Evolutionary conservation across 129 eudicot genomes (phyloP).

Genomic region (Saussurea involucrata): DNA sequence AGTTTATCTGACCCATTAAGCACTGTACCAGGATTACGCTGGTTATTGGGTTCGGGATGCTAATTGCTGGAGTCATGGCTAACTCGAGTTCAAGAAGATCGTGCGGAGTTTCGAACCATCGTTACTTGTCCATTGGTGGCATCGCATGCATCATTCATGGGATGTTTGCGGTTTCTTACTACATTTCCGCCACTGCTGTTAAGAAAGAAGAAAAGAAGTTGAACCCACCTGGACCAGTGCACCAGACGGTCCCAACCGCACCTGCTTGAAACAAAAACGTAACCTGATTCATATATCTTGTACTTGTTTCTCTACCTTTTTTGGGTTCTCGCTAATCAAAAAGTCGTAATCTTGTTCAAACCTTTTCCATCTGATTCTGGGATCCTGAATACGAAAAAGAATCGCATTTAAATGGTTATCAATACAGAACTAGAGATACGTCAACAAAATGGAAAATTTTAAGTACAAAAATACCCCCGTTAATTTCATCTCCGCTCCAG

Average conservation of each 20-base stretch:
- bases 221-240: conserved; percentile 26
- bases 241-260: conserved; percentile 29
- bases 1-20: neutral
- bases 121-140: conserved; percentile 74
- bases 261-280: conserved; percentile 18
- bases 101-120: conserved; percentile 75
- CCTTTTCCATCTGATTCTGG: conserved; percentile 11
- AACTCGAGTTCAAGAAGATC: conserved; percentile 61
- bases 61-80: conserved; percentile 60
- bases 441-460: neutral
- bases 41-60: conserved; percentile 64
- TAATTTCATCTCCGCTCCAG: neutral
- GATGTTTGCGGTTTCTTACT: conserved; percentile 72
- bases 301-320: conserved; percentile 4
- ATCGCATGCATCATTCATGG: conserved; percentile 83
- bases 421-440: neutral
- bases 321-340: neutral
- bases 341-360: conserved; percentile 6
- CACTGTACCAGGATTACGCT: conserved; percentile 59
- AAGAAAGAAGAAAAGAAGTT: conserved; percentile 41
- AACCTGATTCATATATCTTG: conserved; percentile 4
- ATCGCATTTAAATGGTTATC: neutral
- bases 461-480: neutral
- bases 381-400: neutral
- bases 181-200: conserved; percentile 67